phyloP scores from a whole-genome alignment of 2,329 filamentous ascomycete species.

The Paecilomyces sp. region DNA sequence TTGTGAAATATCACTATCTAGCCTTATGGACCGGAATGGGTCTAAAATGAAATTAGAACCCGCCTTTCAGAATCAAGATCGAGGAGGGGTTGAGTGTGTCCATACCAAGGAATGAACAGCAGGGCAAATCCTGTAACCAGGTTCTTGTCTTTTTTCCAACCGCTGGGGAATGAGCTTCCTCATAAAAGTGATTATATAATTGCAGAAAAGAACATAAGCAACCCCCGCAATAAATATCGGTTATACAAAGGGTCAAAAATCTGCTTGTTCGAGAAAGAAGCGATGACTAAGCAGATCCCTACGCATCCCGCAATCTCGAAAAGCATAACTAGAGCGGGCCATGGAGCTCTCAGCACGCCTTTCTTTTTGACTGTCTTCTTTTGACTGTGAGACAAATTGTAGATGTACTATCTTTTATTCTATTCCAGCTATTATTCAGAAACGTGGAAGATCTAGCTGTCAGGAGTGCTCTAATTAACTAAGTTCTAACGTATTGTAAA shows the following conservation, averaged over 20 bases:
- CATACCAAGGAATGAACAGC: not conserved
- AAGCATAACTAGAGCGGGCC: not conserved
- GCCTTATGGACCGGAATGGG: not conserved
- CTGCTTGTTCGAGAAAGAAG: slow-evolving; percentile 1
- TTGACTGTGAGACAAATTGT: not conserved
- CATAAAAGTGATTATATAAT: not conserved
- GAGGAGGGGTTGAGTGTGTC: not conserved
- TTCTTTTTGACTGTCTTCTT: not conserved
- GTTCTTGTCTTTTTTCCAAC: not conserved
- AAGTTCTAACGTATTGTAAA: not conserved
- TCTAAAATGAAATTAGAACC: not conserved
- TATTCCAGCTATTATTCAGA: not conserved
- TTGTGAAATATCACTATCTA: not conserved
- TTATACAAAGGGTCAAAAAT: not conserved
- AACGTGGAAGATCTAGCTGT: not conserved
- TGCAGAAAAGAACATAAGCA: not conserved
- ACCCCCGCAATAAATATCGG: not conserved
- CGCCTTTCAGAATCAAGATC: not conserved
- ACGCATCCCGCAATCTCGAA: not conserved
- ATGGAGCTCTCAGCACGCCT: not conserved
- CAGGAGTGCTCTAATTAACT: too few species aligned
- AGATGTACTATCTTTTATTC: not conserved
- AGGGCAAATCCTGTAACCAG: not conserved
- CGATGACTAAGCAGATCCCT: slow-evolving; percentile 9
- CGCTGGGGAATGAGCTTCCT: not conserved